Percentiles rank a stretch among this genome's conserved stretches.
phyloP scores from a whole-genome alignment of 225 moss, liverwort and hornwort species.

The Pseudoscleropodium purum region DNA sequence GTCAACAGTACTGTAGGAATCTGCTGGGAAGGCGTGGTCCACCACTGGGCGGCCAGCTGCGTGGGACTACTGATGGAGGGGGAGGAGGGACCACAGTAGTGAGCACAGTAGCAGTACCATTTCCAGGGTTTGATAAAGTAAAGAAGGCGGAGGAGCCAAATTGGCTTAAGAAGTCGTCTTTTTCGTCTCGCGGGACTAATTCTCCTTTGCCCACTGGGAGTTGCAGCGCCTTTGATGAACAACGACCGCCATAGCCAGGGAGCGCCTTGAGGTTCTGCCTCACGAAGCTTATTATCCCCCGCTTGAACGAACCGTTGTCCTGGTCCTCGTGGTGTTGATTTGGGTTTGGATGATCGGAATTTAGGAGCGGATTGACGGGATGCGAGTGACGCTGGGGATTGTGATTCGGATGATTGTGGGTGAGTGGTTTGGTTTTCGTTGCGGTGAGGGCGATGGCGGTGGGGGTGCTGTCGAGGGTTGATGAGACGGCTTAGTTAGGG shows the following conservation, averaged over 20 bases:
- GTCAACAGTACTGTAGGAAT: background rate
- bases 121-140: background rate
- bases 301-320: background rate
- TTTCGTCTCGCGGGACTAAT: background rate
- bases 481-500: background rate
- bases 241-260: background rate
- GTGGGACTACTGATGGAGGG: background rate
- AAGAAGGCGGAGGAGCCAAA: background rate
- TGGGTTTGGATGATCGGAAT: background rate
- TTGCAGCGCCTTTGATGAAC: background rate
- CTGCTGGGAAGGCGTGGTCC: slow-evolving; percentile 1
- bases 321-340: background rate
- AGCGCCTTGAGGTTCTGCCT: background rate
- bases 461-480: background rate
- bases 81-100: background rate
- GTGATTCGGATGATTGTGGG: background rate
- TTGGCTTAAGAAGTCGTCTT: background rate
- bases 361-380: background rate
- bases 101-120: background rate
- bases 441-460: background rate
- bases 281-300: background rate
- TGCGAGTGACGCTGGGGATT: background rate
- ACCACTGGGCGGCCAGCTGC: background rate
- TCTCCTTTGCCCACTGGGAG: background rate
- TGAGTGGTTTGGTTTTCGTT: background rate